Evolutionary conservation across 805 yeast species (phyloP), one percentile per base, ranked within the genome.

Genomic region (Maudiozyma serrabonitensis): DNA sequence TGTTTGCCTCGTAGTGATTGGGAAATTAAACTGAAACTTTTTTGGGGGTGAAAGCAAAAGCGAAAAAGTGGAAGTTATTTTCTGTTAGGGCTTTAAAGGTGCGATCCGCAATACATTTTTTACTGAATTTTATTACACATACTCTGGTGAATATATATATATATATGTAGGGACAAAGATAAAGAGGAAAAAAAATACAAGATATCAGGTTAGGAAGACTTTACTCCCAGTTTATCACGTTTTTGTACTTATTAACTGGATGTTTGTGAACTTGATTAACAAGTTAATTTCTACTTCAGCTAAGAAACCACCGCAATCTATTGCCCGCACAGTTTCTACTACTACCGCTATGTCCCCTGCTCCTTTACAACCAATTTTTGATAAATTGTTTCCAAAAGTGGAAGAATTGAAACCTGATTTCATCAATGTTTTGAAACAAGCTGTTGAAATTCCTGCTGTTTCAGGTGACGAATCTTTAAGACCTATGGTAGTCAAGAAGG

Each of bases 361-460:
- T 42, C 25, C 23, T 25, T 41, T 49, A 47, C 53, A 57, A 48
- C 45, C 53, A 13, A 54, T 54, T 15, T 63, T 60, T 41, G 58
- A 56, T 28, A 57, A 58, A 31, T 45, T 67, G 28, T 67, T 83
- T 62, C 66, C 68, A 28, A 81, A 84, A 65, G 82, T 87, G 56
- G 86, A 83, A 56, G 83, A 78, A 58, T 78, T 87, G 64, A 82
- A 87, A 69, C 85, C 90, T 6, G 69, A 75, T 53, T 90, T 84
- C 73, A 80, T 86, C 57, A 71, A 77, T 49, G 75, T 95, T 57
- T 75, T 93, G 52, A 69, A 81, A 41, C 74, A 83, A 46, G 97
- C 97, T n/a, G 89, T 93, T 43, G 85, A 88, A 52, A 93, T 91
- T 58, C 95, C 96, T 45, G 90, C 97, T 9, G 98, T 93, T 43